Conservation (phyloP, 1,284 basidiomycete species). For the Ustilago xerochloae region DNA sequence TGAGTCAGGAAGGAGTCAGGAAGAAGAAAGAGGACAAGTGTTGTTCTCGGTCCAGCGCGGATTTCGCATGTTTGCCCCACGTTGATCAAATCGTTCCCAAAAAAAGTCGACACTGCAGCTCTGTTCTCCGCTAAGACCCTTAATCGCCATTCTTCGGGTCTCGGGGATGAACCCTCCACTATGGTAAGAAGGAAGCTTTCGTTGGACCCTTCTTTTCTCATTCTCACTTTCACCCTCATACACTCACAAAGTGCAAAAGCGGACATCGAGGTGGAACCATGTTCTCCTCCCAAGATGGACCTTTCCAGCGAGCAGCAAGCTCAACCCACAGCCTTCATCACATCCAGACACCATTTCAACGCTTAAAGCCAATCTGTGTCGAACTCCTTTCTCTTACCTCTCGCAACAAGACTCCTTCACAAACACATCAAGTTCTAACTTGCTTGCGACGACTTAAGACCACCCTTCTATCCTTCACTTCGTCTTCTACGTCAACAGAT, state of each 20-base stretch:
- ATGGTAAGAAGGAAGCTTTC: not conserved
- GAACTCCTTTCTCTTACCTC: constrained; percentile 40
- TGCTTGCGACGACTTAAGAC: constrained; percentile 24
- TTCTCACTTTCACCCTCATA: not conserved
- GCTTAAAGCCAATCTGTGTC: constrained; percentile 58
- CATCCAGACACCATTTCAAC: constrained; percentile 37
- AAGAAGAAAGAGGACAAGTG: not conserved
- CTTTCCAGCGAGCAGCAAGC: constrained; percentile 8
- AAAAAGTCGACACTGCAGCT: not conserved
- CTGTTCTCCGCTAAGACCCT: not conserved
- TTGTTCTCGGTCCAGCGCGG: constrained; percentile 2
- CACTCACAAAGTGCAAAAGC: not conserved
- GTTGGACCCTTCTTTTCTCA: constrained; percentile 15
- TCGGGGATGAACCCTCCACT: constrained; percentile 25
- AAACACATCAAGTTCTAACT: constrained; percentile 8
- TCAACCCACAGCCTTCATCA: not conserved
- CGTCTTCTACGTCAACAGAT: not conserved
- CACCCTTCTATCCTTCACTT: constrained; percentile 2
- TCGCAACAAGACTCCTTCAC: not conserved
- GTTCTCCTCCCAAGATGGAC: constrained; percentile 22
- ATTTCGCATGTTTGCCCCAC: constrained; percentile 3
- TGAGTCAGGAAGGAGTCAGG: not conserved
- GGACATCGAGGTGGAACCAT: not conserved
- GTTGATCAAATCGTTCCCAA: not conserved
- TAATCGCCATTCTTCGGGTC: constrained; percentile 11